These are phyloP conservation scores for Schizophyllum commune DNA, from an alignment of 1,284 basidiomycete species.

Conservation along the genomic window DNA sequence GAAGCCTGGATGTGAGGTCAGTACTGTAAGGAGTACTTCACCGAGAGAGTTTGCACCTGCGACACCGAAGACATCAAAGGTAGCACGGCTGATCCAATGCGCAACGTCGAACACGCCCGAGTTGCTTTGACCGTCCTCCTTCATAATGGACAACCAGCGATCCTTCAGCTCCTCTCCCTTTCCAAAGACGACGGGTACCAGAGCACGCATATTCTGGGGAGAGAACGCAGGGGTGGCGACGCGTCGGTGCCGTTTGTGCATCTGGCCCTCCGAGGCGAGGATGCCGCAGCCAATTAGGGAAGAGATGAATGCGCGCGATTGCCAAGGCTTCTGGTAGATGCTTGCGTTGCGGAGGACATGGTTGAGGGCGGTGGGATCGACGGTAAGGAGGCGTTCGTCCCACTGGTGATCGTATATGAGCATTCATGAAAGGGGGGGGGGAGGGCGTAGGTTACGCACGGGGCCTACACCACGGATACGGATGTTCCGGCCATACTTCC, in stretches of 20 bases:
- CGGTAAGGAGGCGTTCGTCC: slow-evolving; percentile 67
- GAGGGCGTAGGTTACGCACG: slow-evolving; percentile 31
- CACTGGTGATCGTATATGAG: slow-evolving; percentile 37
- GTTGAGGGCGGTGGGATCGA: slow-evolving; percentile 64
- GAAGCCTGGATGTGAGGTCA: slow-evolving; percentile 43
- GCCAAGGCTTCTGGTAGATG: slow-evolving; percentile 75
- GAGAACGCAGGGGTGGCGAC: slow-evolving; percentile 75
- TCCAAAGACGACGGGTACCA: slow-evolving; percentile 62
- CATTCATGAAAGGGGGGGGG: not conserved
- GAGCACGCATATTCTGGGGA: slow-evolving; percentile 58
- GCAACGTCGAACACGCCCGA: slow-evolving; percentile 50
- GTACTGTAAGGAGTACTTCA: not conserved
- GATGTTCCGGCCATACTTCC: slow-evolving; percentile 49
- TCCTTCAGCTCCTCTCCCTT: slow-evolving; percentile 59
- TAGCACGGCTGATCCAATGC: slow-evolving; percentile 68
- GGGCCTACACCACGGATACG: slow-evolving; percentile 57
- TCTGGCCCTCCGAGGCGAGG: slow-evolving; percentile 66
- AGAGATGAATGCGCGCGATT: slow-evolving; percentile 65
- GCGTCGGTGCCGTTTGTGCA: slow-evolving; percentile 68
- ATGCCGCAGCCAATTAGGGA: slow-evolving; percentile 70
- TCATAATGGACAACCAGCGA: slow-evolving; percentile 45
- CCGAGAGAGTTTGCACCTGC: slow-evolving; percentile 3
- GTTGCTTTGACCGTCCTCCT: slow-evolving; percentile 14
- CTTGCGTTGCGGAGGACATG: slow-evolving; percentile 63
- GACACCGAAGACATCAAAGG: slow-evolving; percentile 74